phyloP scores from a whole-genome alignment of 2,329 filamentous ascomycete genomes.

The Diaporthe eres region DNA sequence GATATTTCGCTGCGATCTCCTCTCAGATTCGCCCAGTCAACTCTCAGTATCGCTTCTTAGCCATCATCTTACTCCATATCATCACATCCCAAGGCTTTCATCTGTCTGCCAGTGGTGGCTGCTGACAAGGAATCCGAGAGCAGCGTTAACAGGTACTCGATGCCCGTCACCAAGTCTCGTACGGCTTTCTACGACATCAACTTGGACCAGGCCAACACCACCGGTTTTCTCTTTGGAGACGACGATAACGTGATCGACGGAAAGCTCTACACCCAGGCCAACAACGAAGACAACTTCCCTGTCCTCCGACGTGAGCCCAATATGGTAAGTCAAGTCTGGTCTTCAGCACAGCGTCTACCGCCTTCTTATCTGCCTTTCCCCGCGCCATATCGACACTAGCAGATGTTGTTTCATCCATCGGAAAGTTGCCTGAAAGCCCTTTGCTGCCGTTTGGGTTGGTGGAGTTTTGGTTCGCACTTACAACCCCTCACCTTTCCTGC shows the following conservation, averaged over 20 bases:
- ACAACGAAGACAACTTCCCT: constrained; percentile 87
- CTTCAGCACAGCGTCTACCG: neutral
- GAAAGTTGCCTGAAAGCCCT: constrained; percentile 57
- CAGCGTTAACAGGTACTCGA: constrained; percentile 91
- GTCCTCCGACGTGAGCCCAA: constrained; percentile 76
- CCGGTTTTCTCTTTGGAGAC: constrained; percentile 88
- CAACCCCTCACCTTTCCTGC: constrained; percentile 8
- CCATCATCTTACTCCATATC: neutral
- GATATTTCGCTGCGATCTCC: neutral
- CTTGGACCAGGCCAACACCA: constrained; percentile 87
- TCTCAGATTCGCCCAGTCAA: neutral
- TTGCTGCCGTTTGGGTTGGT: constrained; percentile 30
- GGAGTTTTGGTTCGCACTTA: constrained; percentile 9
- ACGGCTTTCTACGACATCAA: constrained; percentile 74
- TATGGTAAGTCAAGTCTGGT: constrained; percentile 57
- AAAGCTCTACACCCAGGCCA: constrained; percentile 78
- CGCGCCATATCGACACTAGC: neutral
- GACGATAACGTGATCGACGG: constrained; percentile 77
- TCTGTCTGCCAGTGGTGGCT: neutral
- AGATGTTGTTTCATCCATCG: constrained; percentile 55
- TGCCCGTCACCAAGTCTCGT: constrained; percentile 85
- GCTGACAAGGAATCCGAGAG: constrained; percentile 32
- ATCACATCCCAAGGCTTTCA: neutral
- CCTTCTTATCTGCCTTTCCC: neutral
- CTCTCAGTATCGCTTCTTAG: neutral